Percentiles rank a stretch among this genome's conserved stretches.
Conservation (phyloP, 2,329 filamentous ascomycete genomes). For the Fusarium sarcochroum region DNA sequence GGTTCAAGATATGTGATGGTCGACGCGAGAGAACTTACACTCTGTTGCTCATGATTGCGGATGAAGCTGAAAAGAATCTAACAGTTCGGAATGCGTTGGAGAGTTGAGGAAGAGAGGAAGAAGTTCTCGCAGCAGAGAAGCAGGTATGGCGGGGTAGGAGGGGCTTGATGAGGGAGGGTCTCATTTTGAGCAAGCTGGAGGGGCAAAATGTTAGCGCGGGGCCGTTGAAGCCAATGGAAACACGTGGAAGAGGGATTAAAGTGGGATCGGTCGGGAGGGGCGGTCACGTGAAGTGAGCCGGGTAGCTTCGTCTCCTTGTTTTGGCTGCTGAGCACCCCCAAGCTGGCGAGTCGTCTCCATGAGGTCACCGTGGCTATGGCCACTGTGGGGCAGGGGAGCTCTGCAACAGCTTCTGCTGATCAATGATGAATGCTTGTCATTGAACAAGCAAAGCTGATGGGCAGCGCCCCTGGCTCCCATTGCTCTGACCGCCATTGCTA, state of each 20-base stretch:
- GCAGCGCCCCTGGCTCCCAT: conserved; percentile 17
- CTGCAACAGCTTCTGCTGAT: conserved; percentile 38
- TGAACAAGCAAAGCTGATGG: conserved; percentile 16
- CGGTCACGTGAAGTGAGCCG: conserved; percentile 51
- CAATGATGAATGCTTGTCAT: conserved; percentile 26
- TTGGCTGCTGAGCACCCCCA: conserved; percentile 13
- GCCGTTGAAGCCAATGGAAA: conserved; percentile 48
- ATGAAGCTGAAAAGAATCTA: conserved; percentile 66
- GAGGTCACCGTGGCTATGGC: conserved; percentile 47
- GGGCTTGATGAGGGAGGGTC: conserved; percentile 61
- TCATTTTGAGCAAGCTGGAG: conserved; percentile 61
- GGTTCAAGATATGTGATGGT: conserved; percentile 26
- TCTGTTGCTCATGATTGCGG: conserved; percentile 79
- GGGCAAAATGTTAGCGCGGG: conserved; percentile 57
- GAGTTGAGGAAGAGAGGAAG: conserved; percentile 60
- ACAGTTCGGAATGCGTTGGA: conserved; percentile 56
- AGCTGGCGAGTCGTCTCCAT: conserved; percentile 32
- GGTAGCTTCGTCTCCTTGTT: conserved; percentile 36
- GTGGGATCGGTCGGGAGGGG: conserved; percentile 31
- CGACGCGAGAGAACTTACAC: conserved; percentile 66
- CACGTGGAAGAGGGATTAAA: conserved; percentile 1
- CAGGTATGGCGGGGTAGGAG: conserved; percentile 63
- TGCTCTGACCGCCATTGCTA: conserved; percentile 39
- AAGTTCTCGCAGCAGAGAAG: conserved; percentile 58
- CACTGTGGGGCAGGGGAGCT: conserved; percentile 38